Conservation (phyloP, 352 stramenopile species). For the Pythium insidiosum region DNA sequence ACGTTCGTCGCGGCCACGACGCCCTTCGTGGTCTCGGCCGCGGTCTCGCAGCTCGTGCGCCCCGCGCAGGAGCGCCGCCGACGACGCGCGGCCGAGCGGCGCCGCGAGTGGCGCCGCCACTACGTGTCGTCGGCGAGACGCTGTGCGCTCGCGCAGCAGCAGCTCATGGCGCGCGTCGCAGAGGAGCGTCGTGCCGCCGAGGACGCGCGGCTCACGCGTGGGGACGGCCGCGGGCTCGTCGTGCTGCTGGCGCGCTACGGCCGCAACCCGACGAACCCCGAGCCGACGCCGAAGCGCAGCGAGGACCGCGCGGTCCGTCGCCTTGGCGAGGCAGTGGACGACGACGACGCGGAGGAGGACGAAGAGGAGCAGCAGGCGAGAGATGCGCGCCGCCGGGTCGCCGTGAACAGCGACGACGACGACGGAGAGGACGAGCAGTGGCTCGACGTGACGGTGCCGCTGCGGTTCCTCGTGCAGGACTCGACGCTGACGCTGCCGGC, state of each 20-base stretch:
- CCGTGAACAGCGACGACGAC: conserved; percentile 15
- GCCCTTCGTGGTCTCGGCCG: conserved; percentile 53
- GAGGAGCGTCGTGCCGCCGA: conserved; percentile 53
- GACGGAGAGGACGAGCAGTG: conserved; percentile 33
- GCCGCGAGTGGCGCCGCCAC: conserved; percentile 36
- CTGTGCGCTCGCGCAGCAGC: conserved; percentile 57
- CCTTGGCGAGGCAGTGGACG: neutral
- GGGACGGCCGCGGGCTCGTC: conserved; percentile 43
- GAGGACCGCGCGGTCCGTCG: conserved; percentile 11
- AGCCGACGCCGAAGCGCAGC: no score
- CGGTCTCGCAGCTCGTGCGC: conserved; percentile 59
- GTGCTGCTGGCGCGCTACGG: conserved; percentile 69
- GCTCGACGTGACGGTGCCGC: conserved; percentile 70
- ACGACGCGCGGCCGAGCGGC: conserved; percentile 34
- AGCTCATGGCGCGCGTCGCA: conserved; percentile 57
- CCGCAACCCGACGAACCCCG: conserved; percentile 53
- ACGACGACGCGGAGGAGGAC: neutral
- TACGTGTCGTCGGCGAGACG: conserved; percentile 48
- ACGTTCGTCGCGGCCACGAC: conserved; percentile 70
- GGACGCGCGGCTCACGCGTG: conserved; percentile 22
- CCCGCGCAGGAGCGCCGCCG: conserved; percentile 53
- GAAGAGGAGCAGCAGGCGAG: neutral
- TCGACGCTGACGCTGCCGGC: conserved; percentile 38
- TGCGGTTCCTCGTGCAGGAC: conserved; percentile 81
- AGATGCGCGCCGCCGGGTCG: conserved; percentile 4